phyloP scores from a whole-genome alignment of 371 early-diverging fungal species.

The Rhizopus stolonifer region DNA sequence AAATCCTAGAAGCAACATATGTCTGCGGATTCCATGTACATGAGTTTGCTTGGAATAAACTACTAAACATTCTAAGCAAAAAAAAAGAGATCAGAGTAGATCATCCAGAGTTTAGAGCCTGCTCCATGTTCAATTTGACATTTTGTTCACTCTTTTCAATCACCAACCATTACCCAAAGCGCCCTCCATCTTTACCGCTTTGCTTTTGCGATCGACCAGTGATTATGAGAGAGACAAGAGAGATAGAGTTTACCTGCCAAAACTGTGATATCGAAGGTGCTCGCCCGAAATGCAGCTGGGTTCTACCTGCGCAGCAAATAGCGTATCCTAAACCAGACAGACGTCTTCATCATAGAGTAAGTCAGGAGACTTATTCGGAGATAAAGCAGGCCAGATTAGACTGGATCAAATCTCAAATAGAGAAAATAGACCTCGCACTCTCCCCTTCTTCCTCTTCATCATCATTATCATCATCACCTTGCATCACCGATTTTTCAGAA shows the following conservation, averaged over 20 bases:
- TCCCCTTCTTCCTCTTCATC: neutral
- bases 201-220: slow-evolving; percentile 35
- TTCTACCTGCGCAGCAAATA: slow-evolving; percentile 26
- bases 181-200: slow-evolving; percentile 16
- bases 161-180: slow-evolving; percentile 17
- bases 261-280: slow-evolving; percentile 28
- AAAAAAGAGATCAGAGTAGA: slow-evolving; percentile 13
- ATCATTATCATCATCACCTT: neutral
- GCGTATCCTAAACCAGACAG: slow-evolving; percentile 22
- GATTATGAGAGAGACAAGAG: neutral
- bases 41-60: slow-evolving; percentile 31
- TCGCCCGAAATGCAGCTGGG: slow-evolving; percentile 34
- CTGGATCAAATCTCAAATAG: neutral
- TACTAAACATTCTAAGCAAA: slow-evolving; percentile 13
- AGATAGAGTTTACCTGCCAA: slow-evolving; percentile 28
- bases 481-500: too few species aligned
- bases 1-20: neutral
- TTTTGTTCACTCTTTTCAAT: slow-evolving; percentile 41
- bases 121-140: slow-evolving; percentile 48
- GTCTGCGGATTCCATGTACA: slow-evolving; percentile 55
- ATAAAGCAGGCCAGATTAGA: neutral
- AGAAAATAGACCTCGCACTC: neutral
- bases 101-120: slow-evolving; percentile 35
- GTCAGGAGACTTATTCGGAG: neutral
- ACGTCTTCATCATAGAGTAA: slow-evolving; percentile 5